Percentiles rank a stretch among this genome's conserved stretches.
Conservation (phyloP, 1,284 basidiomycete genomes). For the Cystobasidium pallidum region DNA sequence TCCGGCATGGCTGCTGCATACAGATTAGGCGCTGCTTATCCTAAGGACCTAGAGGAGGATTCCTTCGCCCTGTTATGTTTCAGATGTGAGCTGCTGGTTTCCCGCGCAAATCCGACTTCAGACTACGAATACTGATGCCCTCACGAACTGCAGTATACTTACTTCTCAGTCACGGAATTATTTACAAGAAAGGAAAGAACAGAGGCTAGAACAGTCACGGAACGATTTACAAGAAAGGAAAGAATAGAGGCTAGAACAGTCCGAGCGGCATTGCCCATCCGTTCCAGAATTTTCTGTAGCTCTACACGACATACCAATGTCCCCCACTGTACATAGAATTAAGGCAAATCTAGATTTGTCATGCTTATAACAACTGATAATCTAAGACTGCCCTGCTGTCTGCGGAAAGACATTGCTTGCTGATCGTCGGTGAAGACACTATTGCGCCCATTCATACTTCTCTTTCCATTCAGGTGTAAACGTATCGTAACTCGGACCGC, state of each 20-base stretch:
- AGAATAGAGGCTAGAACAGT: conserved; percentile 35
- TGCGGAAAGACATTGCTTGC: background rate
- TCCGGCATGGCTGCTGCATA: conserved; percentile 67
- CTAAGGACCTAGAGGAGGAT: conserved; percentile 56
- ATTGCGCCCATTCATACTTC: conserved; percentile 16
- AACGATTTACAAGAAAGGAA: conserved; percentile 42
- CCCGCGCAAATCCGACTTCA: no score
- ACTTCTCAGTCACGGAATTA: conserved; percentile 35
- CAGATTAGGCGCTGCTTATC: conserved; percentile 63
- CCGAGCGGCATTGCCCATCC: background rate
- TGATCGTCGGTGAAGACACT: background rate
- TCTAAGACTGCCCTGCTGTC: background rate
- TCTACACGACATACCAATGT: background rate
- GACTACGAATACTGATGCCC: conserved; percentile 46
- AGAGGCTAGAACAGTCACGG: conserved; percentile 32
- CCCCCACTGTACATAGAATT: background rate
- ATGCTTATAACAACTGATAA: no score
- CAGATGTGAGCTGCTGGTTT: conserved; percentile 52
- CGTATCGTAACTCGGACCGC: conserved; percentile 14
- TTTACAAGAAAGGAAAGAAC: conserved; percentile 44
- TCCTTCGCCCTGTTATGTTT: conserved; percentile 52
- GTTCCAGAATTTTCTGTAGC: background rate
- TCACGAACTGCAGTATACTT: conserved; percentile 28
- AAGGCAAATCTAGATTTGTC: no score
- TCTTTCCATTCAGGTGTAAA: conserved; percentile 25